Conservation (phyloP, 2,329 filamentous ascomycete species). For the Clonostachys rosea region DNA sequence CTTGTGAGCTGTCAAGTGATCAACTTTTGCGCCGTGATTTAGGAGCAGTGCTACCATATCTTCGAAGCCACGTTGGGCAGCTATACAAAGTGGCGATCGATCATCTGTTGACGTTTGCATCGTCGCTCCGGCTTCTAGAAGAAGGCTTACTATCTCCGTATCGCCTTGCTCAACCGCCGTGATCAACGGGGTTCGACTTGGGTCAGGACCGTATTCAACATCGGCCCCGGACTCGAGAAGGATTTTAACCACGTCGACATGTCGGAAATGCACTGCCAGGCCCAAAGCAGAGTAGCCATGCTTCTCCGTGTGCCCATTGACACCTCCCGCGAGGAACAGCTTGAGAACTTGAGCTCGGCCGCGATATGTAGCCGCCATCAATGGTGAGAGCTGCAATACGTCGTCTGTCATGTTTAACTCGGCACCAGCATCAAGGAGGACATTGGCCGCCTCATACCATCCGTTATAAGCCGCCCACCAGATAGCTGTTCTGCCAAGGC, state of each 20-base stretch:
- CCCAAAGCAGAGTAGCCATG: no score
- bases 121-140: neutral
- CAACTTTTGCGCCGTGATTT: neutral
- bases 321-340: no score
- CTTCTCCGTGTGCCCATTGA: no score
- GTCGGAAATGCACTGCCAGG: no score
- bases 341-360: no score
- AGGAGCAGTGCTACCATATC: neutral
- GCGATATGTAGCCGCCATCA: no score
- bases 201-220: no score
- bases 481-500: no score
- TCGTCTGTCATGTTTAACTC: neutral
- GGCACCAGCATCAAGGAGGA: neutral
- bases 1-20: neutral
- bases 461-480: no score
- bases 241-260: no score
- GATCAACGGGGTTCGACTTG: neutral
- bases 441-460: neutral
- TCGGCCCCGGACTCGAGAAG: no score
- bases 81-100: neutral
- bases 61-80: neutral
- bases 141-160: neutral
- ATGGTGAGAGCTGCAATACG: no score
- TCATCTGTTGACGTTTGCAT: neutral
- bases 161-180: neutral